Percentiles rank a stretch among this genome's conserved stretches.
phyloP scores from a whole-genome alignment of 495 filamentous ascomycete species.

The Tetracladium setigerum region DNA sequence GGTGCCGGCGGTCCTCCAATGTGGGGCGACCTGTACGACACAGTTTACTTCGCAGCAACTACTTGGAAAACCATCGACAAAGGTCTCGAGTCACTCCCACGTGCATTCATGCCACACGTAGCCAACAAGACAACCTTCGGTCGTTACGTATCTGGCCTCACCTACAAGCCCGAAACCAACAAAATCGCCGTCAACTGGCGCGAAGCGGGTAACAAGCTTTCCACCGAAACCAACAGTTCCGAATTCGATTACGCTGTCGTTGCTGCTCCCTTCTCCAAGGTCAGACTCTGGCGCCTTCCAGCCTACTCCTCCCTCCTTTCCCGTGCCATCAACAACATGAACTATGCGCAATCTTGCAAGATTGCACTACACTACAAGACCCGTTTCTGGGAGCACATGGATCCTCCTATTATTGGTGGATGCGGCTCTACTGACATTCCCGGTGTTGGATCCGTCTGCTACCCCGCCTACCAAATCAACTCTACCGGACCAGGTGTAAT shows the following conservation, averaged over 20 bases:
- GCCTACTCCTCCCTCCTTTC: conserved; percentile 38
- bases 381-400: conserved; percentile 62
- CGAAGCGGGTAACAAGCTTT: conserved; percentile 38
- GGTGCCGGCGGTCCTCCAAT: conserved; percentile 32
- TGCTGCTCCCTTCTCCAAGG: conserved; percentile 48
- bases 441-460: conserved; percentile 52
- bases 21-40: conserved; percentile 31
- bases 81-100: conserved; percentile 47
- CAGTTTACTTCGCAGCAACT: conserved; percentile 52
- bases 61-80: conserved; percentile 60
- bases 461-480: conserved; percentile 57
- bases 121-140: conserved; percentile 43
- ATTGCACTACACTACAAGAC: conserved; percentile 55
- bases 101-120: conserved; percentile 54
- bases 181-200: conserved; percentile 43
- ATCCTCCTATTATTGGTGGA: conserved; percentile 53
- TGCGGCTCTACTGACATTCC: conserved; percentile 51
- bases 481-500: conserved; percentile 52
- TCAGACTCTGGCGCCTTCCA: conserved; percentile 30
- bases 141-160: conserved; percentile 39
- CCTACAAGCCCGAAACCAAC: conserved; percentile 32
- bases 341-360: conserved; percentile 55
- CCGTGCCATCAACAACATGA: conserved; percentile 53
- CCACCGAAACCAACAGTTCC: conserved; percentile 20
- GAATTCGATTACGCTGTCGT: conserved; percentile 60